Conservation (phyloP, 495 filamentous ascomycete species). For the Immersiella caudata region DNA sequence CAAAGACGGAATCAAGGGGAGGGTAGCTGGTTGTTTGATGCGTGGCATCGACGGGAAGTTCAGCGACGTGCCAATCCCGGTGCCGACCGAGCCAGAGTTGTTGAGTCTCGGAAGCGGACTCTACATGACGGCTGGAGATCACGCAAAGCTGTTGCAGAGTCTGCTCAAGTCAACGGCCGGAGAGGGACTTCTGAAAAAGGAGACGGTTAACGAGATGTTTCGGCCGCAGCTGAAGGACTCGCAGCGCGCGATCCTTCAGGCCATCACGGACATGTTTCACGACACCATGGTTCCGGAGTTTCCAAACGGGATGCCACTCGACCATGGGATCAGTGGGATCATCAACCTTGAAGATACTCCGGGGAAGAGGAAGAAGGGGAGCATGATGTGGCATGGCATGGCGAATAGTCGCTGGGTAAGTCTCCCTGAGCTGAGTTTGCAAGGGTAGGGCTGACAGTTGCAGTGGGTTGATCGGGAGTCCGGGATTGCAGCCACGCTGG, state of each 20-base stretch:
- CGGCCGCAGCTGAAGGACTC: constrained; percentile 47
- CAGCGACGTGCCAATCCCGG: background rate
- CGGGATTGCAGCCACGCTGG: constrained; percentile 34
- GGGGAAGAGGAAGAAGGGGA: constrained; percentile 39
- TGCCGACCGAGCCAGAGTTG: constrained; percentile 3
- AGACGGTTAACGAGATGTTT: constrained; percentile 56
- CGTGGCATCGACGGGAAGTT: background rate
- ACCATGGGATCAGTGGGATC: constrained; percentile 34
- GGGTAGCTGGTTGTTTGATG: background rate
- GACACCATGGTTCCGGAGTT: constrained; percentile 29
- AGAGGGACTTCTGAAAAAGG: constrained; percentile 24
- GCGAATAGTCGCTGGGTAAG: constrained; percentile 38
- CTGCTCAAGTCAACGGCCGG: constrained; percentile 37
- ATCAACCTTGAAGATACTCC: constrained; percentile 36
- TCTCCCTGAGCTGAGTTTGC: background rate
- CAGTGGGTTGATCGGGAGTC: constrained; percentile 43
- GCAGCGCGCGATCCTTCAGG: constrained; percentile 25
- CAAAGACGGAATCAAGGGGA: background rate
- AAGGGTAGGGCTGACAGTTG: background rate
- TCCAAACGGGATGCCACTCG: constrained; percentile 18
- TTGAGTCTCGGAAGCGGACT: constrained; percentile 45
- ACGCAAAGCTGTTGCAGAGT: constrained; percentile 53
- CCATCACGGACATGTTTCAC: constrained; percentile 11
- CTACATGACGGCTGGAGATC: constrained; percentile 50
- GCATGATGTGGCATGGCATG: constrained; percentile 41